Evolutionary conservation across 2,329 filamentous ascomycete genomes (phyloP).

Genomic region (Cadophora gregata): DNA sequence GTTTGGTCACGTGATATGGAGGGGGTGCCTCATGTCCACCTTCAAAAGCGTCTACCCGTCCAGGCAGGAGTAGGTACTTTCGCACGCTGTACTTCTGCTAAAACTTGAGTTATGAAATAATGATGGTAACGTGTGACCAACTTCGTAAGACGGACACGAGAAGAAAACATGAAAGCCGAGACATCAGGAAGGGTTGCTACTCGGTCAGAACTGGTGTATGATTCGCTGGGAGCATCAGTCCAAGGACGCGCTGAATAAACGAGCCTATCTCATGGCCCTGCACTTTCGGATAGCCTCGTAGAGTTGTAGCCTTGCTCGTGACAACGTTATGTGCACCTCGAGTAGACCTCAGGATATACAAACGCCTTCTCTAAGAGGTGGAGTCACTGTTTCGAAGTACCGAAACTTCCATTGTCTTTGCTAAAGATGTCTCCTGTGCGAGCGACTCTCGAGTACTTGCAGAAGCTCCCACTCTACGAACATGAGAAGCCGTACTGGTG

Average conservation of each 20-base stretch:
- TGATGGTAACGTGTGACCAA: not conserved
- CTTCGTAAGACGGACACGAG: not conserved
- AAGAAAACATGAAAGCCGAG: not conserved
- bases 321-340: conserved; percentile 3
- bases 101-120: not conserved
- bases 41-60: not conserved
- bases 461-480: conserved; percentile 31
- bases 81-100: not conserved
- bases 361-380: not conserved
- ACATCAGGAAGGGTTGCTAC: not conserved
- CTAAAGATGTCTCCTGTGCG: conserved; percentile 26
- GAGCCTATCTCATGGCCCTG: not conserved
- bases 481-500: conserved; percentile 35
- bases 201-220: conserved; percentile 1
- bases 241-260: not conserved
- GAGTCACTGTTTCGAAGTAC: not conserved
- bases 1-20: not conserved
- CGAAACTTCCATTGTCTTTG: not conserved
- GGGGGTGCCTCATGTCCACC: too few species aligned
- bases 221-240: conserved; percentile 1
- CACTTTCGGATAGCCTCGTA: not conserved
- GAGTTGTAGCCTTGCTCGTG: not conserved
- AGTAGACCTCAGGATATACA: not conserved
- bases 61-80: not conserved
- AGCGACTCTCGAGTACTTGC: conserved; percentile 30